Base-by-base conservation (phyloP, 805 yeast species). In the Vanderwaltozyma verrucispora region DNA sequence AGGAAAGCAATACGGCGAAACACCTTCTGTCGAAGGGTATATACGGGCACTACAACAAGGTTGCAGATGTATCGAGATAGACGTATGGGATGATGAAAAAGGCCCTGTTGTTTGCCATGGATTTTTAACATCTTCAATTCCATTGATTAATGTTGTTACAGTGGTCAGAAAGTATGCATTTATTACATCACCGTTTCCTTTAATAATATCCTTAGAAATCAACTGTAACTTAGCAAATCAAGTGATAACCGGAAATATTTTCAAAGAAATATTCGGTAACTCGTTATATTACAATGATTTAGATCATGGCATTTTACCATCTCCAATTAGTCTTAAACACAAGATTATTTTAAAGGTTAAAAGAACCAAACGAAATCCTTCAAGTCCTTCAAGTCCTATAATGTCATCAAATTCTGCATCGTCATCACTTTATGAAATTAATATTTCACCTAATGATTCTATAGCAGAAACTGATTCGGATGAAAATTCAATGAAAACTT, bases 71-170 rank as follows among this genome's bases (percentile, higher is more conserved):
- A 68, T 92, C n/a, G 99, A 92, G 53, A 76, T 92, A 29, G 99
- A 92, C 58, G 68, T 92, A 16, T 92, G 98, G 98, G 95, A 89
- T 62, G 83, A 80, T 17, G 77, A 72, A 25, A 59, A 62, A 11
- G 88, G 80, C 0, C 98, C 98, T 0, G 73, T 84, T 0, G 96
- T 92, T 0, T 80, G 82, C 21, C 99, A 92, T 59, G 98, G 98
- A 0, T 75, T 95, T 0, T 74, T 92, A 44, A 85, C 97, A 0
- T 68, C 79, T 0, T 74, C 89, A 1, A 74, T 89, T 10, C 72
- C 76, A 2, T 70, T 89, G 23, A 56, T 64, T 10, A 78, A 77
- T 45, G 96, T 87, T 2, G 59, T 86, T 3, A 73, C 71, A 28
- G 74, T 86, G 0, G 75, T 94, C 10, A 71, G 79, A 47, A 84